Evolutionary conservation across 352 stramenopile species (phyloP).

Genomic region (Pythium rishiriense): DNA sequence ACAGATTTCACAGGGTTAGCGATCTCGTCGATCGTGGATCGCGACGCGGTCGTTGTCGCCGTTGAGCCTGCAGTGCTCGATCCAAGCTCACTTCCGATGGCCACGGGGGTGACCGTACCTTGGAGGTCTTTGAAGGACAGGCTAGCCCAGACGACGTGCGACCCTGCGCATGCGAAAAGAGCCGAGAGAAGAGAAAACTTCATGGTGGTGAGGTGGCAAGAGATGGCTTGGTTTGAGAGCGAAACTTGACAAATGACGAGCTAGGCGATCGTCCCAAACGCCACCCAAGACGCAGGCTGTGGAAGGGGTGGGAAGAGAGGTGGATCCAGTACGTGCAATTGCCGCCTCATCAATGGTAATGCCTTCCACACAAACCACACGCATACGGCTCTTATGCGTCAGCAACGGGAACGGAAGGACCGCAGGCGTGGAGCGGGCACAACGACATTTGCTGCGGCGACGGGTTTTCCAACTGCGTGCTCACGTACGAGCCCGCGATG

Average conservation of each 20-base stretch:
- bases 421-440: no score
- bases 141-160: not conserved
- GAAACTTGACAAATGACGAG: not conserved
- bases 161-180: not conserved
- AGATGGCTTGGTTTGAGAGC: not conserved
- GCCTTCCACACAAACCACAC: no score
- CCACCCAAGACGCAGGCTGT: no score
- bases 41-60: not conserved
- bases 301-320: no score
- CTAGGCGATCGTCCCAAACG: no score
- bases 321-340: no score
- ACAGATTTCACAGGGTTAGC: not conserved
- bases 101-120: not conserved
- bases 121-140: not conserved
- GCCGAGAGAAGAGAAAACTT: conserved; percentile 1
- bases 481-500: no score
- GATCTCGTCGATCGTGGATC: not conserved
- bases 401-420: no score
- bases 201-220: not conserved
- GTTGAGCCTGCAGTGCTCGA: not conserved
- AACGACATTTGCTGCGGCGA: no score
- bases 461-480: no score
- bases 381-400: no score
- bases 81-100: not conserved
- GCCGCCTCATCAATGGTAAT: not conserved